Conservation (phyloP, 441 rosid genomes). For the Gossypium gossypioides region DNA sequence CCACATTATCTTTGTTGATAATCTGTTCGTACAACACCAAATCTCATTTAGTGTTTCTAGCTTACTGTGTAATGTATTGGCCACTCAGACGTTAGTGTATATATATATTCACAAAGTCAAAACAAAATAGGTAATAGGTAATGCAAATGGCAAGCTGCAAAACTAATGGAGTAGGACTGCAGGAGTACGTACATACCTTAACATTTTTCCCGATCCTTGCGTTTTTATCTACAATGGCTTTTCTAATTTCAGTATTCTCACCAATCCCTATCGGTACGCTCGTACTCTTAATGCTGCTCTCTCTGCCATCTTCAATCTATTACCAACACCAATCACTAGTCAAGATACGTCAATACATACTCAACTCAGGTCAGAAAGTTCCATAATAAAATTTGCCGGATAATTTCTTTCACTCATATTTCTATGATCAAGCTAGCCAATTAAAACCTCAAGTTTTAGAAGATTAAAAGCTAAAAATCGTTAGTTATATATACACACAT, state of each 20-base stretch:
- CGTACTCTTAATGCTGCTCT: background rate
- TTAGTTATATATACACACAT: no score
- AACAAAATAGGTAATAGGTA: no score
- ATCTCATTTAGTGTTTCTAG: background rate
- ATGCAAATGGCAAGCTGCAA: background rate
- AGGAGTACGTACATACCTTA: constrained; percentile 26
- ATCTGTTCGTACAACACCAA: constrained; percentile 32
- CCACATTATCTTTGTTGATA: constrained; percentile 50
- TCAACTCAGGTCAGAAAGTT: no score
- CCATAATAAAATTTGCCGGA: background rate
- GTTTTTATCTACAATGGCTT: constrained; percentile 63
- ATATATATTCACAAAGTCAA: no score
- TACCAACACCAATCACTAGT: background rate
- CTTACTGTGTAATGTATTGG: no score
- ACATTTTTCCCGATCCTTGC: constrained; percentile 75
- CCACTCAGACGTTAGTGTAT: no score
- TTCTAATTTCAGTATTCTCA: constrained; percentile 40
- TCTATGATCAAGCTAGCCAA: background rate
- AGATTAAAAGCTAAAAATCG: no score
- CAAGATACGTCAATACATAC: background rate
- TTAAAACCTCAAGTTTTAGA: no score
- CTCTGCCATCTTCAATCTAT: background rate
- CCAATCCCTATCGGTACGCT: constrained; percentile 58
- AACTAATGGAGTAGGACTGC: background rate
- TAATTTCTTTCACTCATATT: background rate